These are phyloP conservation scores for Murraya paniculata DNA, from an alignment of 345 rosid genomes.

Conservation along the genomic window DNA sequence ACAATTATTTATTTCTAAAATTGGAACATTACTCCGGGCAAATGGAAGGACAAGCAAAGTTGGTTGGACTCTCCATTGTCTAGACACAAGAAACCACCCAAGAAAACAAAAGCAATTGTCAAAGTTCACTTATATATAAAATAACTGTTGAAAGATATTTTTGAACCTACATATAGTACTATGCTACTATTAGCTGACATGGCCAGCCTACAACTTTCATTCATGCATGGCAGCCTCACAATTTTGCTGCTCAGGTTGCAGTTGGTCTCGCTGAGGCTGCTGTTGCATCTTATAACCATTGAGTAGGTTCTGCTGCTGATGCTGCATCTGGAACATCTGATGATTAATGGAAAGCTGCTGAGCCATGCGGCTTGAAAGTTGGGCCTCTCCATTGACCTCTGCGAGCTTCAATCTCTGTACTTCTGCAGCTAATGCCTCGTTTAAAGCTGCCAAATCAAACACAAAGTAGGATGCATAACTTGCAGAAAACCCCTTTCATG, in stretches of 20 bases:
- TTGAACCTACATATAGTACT: not conserved
- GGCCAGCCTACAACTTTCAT: constrained; percentile 7
- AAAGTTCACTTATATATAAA: not conserved
- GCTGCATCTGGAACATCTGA: constrained; percentile 29
- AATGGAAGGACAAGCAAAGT: not conserved
- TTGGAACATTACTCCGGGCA: not conserved
- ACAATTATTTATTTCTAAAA: too few species aligned
- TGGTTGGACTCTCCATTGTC: not conserved
- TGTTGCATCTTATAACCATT: constrained; percentile 26
- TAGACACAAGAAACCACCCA: not conserved
- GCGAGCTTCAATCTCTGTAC: constrained; percentile 45
- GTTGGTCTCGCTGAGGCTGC: constrained; percentile 14
- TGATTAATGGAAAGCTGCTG: constrained; percentile 31
- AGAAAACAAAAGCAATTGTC: not conserved
- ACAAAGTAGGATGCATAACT: not conserved
- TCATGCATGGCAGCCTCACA: constrained; percentile 16
- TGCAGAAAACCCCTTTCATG: not conserved
- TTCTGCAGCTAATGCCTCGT: constrained; percentile 49
- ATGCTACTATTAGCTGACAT: not conserved
- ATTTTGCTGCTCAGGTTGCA: constrained; percentile 8
- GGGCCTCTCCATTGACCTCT: constrained; percentile 28
- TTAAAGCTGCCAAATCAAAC: constrained; percentile 40
- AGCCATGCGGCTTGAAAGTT: constrained; percentile 26
- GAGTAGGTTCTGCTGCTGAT: constrained; percentile 20
- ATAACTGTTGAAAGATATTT: not conserved